These are phyloP conservation scores for Nakataea oryzae DNA, from an alignment of 2,329 filamentous ascomycete genomes.

Conservation along the genomic window DNA sequence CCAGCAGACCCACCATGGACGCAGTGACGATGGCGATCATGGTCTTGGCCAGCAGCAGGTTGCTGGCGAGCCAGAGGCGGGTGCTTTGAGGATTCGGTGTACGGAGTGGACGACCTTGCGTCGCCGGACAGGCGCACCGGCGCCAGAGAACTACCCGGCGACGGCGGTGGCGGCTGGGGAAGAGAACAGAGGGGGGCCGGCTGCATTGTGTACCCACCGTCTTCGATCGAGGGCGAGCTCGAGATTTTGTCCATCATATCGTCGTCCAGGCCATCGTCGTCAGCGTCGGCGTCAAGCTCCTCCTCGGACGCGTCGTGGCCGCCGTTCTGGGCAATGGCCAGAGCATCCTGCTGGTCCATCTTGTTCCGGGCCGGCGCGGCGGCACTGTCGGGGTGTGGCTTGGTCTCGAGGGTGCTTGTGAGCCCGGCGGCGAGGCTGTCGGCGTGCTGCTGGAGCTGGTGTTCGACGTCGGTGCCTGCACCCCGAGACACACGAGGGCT, in stretches of 20 bases:
- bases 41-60: slow-evolving; percentile 10
- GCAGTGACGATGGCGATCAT: slow-evolving; percentile 35
- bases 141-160: slow-evolving; percentile 18
- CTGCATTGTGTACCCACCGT: slow-evolving; percentile 68
- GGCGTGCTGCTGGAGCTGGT: slow-evolving; percentile 33
- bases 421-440: slow-evolving; percentile 32
- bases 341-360: slow-evolving; percentile 41
- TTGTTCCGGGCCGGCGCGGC: slow-evolving; percentile 16
- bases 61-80: slow-evolving; percentile 11
- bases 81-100: slow-evolving; percentile 24
- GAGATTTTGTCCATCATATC: slow-evolving; percentile 99
- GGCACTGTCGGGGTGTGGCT: slow-evolving; percentile 12
- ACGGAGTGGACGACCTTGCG: slow-evolving; percentile 30
- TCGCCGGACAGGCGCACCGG: slow-evolving; percentile 19
- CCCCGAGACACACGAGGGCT: slow-evolving; percentile 39
- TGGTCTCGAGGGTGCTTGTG: slow-evolving; percentile 23
- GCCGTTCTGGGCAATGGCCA: slow-evolving; percentile 53
- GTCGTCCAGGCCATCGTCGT: slow-evolving; percentile 71
- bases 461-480: slow-evolving; percentile 28
- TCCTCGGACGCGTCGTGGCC: slow-evolving; percentile 44
- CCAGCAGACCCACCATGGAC: slow-evolving; percentile 35
- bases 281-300: slow-evolving; percentile 58
- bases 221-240: slow-evolving; percentile 96
- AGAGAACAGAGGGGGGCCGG: slow-evolving; percentile 26
- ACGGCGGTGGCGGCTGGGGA: slow-evolving; percentile 17